Base-by-base conservation (phyloP, 2,329 filamentous ascomycete species). In the Colletotrichum musae region DNA sequence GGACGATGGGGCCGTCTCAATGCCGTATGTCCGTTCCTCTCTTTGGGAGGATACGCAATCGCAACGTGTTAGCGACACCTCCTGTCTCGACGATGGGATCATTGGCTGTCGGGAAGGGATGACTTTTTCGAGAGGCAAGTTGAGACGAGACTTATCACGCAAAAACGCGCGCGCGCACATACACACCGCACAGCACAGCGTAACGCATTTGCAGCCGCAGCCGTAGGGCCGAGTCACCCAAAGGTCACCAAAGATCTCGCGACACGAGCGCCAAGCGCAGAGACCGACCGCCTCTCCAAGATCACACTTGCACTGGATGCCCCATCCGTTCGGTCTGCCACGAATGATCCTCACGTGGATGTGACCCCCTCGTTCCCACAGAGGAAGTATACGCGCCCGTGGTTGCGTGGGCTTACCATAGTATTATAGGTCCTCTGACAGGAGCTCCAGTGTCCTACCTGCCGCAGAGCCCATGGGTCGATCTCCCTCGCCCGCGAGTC, bases 1-100 rank as follows among this genome's bases (percentile, higher is more conserved):
- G 62, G 56, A 69, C 62, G 66, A 66, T 26, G 61, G 57, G 53
- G 56, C 41, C 50, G 56, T 60, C 51, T 66, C 62, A 69, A 61
- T 61, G 51, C 63, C 9, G 18, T 21, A 56, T 47, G 18, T 60
- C 56, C 50, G 56, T 48, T 66, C 2, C 2, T 24, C 66, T 66
- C 62, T 63, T 21, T 12, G 39, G 12, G 18, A 45, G 16, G 28
- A 32, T 52, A 63, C 64, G 58, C 58, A 66, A 60, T 57, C 62
- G 56, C 61, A 60, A 65, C 43, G 56, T 60, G 50, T 41, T 51
- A 51, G 62, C 50, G 56, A 69, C 66, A 58, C 18, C 52, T 47
- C n/a, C 43, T 56, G 62, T 66, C 66, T 69, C 66, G 50, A 58
- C 28, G 50, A 52, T 56, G 56, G 47, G 56, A 41, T 65, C 43